Conservation (phyloP, 2,329 filamentous ascomycete species). For the Epichloe sibirici region DNA sequence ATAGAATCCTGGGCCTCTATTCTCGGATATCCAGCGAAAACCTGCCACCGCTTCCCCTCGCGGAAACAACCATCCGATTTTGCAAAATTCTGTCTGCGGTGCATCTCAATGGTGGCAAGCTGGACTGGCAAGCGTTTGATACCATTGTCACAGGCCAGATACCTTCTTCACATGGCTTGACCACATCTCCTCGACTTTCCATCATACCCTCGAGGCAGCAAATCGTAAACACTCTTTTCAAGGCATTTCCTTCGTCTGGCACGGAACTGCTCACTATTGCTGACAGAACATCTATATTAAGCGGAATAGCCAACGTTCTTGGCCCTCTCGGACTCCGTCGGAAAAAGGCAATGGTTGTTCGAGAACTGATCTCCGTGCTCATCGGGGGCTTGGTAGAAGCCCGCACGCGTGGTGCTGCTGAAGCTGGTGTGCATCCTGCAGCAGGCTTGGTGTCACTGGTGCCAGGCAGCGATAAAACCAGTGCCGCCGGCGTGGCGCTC, state of each 20-base stretch:
- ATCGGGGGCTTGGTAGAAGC: slow-evolving; percentile 82
- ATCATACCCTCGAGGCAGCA: slow-evolving; percentile 46
- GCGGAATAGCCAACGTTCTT: slow-evolving; percentile 79
- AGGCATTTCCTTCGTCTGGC: slow-evolving; percentile 55
- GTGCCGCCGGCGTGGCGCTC: slow-evolving; percentile 37
- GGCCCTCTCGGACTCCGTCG: slow-evolving; percentile 67
- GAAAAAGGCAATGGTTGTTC: slow-evolving; percentile 83
- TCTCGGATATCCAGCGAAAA: slow-evolving; percentile 57
- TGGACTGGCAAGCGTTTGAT: slow-evolving; percentile 48
- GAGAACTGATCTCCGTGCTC: slow-evolving; percentile 71
- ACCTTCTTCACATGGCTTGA: slow-evolving; percentile 36
- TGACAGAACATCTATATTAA: slow-evolving; percentile 67
- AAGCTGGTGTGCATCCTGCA: slow-evolving; percentile 89
- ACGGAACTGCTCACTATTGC: slow-evolving; percentile 57
- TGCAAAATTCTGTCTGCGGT: slow-evolving; percentile 57
- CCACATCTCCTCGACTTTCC: slow-evolving; percentile 42
- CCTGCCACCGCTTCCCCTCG: slow-evolving; percentile 57
- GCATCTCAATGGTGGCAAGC: slow-evolving; percentile 50
- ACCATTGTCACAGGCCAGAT: slow-evolving; percentile 53
- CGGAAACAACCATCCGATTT: slow-evolving; percentile 62
- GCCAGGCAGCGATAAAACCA: slow-evolving; percentile 34
- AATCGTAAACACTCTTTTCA: slow-evolving; percentile 54
- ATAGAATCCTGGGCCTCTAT: slow-evolving; percentile 64
- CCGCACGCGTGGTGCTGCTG: slow-evolving; percentile 84
- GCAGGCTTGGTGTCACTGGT: slow-evolving; percentile 69